Evolutionary conservation across 2,329 filamentous ascomycete genomes (phyloP).

Genomic region (Phaeosphaeriaceae sp.): DNA sequence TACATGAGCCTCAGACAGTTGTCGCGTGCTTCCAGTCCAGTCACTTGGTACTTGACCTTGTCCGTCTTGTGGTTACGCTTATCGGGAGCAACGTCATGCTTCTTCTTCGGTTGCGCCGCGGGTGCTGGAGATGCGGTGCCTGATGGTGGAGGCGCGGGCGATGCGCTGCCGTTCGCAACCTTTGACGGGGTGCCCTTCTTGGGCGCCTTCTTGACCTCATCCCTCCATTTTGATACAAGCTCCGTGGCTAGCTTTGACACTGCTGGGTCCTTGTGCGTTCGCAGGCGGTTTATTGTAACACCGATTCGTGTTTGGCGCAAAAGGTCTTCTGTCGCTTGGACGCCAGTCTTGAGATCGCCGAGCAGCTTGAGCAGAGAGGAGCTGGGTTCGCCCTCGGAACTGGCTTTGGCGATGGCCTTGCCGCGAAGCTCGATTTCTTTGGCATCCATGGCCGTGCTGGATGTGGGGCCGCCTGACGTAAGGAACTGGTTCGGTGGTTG

Average conservation of each 20-base stretch:
- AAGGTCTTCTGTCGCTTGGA: conserved; percentile 86
- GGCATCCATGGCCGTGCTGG: conserved; percentile 69
- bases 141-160: conserved; percentile 45
- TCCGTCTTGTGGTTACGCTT: conserved; percentile 86
- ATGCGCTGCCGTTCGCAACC: conserved; percentile 37
- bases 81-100: conserved; percentile 67
- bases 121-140: conserved; percentile 54
- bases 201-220: conserved; percentile 68
- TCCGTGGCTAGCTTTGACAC: conserved; percentile 79
- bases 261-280: conserved; percentile 75
- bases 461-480: conserved; percentile 11
- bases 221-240: conserved; percentile 88
- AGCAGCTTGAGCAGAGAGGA: conserved; percentile 76
- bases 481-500: conserved; percentile 9
- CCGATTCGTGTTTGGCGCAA: conserved; percentile 91
- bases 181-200: conserved; percentile 37
- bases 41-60: conserved; percentile 78
- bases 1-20: conserved; percentile 91
- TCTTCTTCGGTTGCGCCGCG: conserved; percentile 61
- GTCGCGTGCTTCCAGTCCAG: conserved; percentile 76
- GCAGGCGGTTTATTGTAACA: conserved; percentile 84
- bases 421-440: conserved; percentile 81
- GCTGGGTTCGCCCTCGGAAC: conserved; percentile 75
- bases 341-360: conserved; percentile 78
- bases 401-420: conserved; percentile 81